Conservation (phyloP, 2,329 filamentous ascomycete genomes). For the Colletotrichum truncatum region DNA sequence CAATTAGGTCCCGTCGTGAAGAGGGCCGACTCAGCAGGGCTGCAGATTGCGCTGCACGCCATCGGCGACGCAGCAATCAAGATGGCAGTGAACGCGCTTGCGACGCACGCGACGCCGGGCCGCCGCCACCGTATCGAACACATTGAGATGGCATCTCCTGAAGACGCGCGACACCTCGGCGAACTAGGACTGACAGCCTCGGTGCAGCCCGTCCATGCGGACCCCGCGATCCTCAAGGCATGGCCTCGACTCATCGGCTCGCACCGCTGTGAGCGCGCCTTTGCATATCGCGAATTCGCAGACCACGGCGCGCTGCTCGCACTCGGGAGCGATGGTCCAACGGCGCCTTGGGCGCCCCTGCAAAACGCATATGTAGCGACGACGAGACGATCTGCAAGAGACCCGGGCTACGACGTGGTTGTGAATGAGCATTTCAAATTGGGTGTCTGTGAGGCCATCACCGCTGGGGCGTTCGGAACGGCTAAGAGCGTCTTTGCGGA, state of each 20-base stretch:
- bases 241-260: slow-evolving; percentile 62
- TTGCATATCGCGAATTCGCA: slow-evolving; percentile 65
- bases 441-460: slow-evolving; percentile 55
- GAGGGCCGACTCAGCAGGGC: slow-evolving; percentile 54
- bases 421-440: slow-evolving; percentile 59
- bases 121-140: slow-evolving; percentile 66
- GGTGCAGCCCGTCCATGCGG: slow-evolving; percentile 58
- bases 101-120: slow-evolving; percentile 42
- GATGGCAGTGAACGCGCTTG: slow-evolving; percentile 60
- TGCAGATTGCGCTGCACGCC: slow-evolving; percentile 67
- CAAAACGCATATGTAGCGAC: slow-evolving; percentile 61
- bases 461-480: slow-evolving; percentile 55
- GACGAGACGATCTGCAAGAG: slow-evolving; percentile 57
- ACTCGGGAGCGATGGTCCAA: slow-evolving; percentile 61
- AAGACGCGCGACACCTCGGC: slow-evolving; percentile 60
- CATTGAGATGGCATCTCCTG: slow-evolving; percentile 59
- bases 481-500: slow-evolving; percentile 62
- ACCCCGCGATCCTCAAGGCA: slow-evolving; percentile 63
- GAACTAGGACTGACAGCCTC: slow-evolving; percentile 60
- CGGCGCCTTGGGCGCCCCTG: slow-evolving; percentile 58
- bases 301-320: slow-evolving; percentile 58
- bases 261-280: slow-evolving; percentile 60
- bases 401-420: slow-evolving; percentile 46
- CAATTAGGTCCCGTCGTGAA: slow-evolving; percentile 60
- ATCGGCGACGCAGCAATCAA: slow-evolving; percentile 64